A percentile compares a stretch with the other conserved stretches of the same genome.
phyloP scores from a whole-genome alignment of 2,329 filamentous ascomycete genomes.

The Aureobasidium sp. region DNA sequence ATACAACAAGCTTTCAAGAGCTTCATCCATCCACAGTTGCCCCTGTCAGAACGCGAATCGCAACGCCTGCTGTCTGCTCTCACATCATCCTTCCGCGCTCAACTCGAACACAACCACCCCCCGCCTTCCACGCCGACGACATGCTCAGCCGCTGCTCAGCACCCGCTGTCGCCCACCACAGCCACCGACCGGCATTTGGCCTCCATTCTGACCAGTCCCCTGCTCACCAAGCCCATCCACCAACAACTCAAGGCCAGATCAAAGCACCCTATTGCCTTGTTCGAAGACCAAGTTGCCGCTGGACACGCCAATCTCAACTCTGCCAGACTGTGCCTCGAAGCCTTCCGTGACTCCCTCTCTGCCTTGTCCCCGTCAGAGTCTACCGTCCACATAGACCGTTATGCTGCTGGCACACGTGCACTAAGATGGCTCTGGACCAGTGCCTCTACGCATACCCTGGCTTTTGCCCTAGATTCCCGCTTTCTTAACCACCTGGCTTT shows the following conservation, averaged over 20 bases:
- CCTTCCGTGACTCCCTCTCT: conserved; percentile 24
- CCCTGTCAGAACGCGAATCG: conserved; percentile 51
- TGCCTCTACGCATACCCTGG: conserved; percentile 19
- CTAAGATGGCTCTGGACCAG: conserved; percentile 28
- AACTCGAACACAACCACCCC: conserved; percentile 53
- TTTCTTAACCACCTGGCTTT: conserved; percentile 23
- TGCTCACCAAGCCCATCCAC: conserved; percentile 31
- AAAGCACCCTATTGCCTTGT: conserved; percentile 35
- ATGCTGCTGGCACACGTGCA: conserved; percentile 24
- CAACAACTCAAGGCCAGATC: conserved; percentile 23
- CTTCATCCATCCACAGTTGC: conserved; percentile 47
- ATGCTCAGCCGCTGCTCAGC: background rate
- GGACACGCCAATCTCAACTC: conserved; percentile 34
- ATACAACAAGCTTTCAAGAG: conserved; percentile 40
- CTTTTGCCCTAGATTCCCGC: conserved; percentile 20
- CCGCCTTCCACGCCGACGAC: conserved; percentile 25
- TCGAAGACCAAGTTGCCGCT: conserved; percentile 34
- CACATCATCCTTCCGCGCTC: conserved; percentile 56
- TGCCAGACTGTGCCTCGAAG: conserved; percentile 33
- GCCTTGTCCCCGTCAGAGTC: conserved; percentile 17
- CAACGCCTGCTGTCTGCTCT: conserved; percentile 54
- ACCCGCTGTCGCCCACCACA: background rate
- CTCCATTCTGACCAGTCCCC: conserved; percentile 45
- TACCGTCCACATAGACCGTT: conserved; percentile 17
- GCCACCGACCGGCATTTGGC: conserved; percentile 41